Conservation (phyloP, 345 rosid genomes). For the Hypericum androsaemum region DNA sequence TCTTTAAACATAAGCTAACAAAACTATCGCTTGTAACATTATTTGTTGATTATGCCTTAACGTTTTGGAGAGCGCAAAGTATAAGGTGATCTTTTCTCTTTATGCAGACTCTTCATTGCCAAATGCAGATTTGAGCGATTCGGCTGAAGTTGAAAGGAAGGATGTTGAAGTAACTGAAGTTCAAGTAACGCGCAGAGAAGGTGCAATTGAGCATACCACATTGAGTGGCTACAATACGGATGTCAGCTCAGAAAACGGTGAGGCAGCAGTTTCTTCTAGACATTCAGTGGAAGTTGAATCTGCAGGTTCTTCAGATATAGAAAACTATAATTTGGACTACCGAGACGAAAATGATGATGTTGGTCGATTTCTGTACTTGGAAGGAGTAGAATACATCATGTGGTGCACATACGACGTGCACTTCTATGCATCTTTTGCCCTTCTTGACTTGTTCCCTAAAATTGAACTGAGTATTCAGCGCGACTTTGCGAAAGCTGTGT, state of each 20-base stretch:
- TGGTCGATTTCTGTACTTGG: conserved; percentile 90
- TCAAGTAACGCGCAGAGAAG: conserved; percentile 15
- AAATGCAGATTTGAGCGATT: conserved; percentile 15
- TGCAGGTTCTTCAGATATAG: conserved; percentile 15
- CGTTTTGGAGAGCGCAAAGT: conserved; percentile 2
- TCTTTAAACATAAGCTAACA: neutral
- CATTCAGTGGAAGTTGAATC: conserved; percentile 15
- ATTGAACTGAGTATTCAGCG: conserved; percentile 92
- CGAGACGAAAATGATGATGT: conserved; percentile 50
- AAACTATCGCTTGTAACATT: too few relatives aligned
- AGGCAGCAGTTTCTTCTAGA: neutral
- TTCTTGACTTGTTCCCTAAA: conserved; percentile 80
- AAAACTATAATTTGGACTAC: conserved; percentile 16
- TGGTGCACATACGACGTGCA: conserved; percentile 99
- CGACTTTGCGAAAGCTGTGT: conserved; percentile 94
- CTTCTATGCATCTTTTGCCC: conserved; percentile 95
- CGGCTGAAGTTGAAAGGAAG: conserved; percentile 19
- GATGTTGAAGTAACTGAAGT: conserved; percentile 24
- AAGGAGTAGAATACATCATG: conserved; percentile 96
- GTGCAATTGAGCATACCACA: conserved; percentile 20
- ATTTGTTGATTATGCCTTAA: neutral
- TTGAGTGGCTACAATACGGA: conserved; percentile 11
- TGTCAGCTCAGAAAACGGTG: conserved; percentile 19
- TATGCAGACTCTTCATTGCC: conserved; percentile 53
- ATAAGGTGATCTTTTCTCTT: conserved; percentile 1